phyloP scores from a whole-genome alignment of 768 basidiomycete genomes.

The Mycena polygramma region DNA sequence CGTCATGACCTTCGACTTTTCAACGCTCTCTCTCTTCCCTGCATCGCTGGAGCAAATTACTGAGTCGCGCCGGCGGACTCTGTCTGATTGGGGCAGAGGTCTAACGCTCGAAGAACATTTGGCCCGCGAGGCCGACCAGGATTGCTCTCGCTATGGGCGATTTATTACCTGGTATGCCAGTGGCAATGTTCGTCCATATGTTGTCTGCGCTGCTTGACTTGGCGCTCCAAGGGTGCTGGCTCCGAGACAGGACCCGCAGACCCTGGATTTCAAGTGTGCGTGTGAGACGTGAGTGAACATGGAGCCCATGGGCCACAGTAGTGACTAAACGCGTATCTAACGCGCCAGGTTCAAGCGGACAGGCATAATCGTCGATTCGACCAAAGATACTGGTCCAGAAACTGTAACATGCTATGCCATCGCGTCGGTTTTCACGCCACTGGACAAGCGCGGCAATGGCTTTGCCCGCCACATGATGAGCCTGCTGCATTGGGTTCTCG shows the following conservation, averaged over 20 bases:
- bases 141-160: constrained; percentile 59
- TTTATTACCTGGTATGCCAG: constrained; percentile 62
- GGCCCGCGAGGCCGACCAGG: constrained; percentile 54
- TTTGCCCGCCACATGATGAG: constrained; percentile 76
- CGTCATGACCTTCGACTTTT: constrained; percentile 44
- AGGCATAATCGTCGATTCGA: constrained; percentile 42
- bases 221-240: constrained; percentile 65
- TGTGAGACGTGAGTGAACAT: constrained; percentile 68
- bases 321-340: constrained; percentile 8
- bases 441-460: constrained; percentile 62
- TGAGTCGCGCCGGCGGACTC: constrained; percentile 55
- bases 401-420: constrained; percentile 63
- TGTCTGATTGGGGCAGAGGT: constrained; percentile 58
- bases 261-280: constrained; percentile 69
- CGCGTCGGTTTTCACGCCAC: constrained; percentile 70
- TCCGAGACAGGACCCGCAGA: constrained; percentile 61
- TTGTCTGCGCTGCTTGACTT: neutral
- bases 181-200: neutral
- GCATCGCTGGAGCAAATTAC: constrained; percentile 62
- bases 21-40: constrained; percentile 57
- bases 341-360: constrained; percentile 47
- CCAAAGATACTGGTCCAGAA: constrained; percentile 37
- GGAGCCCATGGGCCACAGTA: neutral
- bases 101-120: constrained; percentile 61
- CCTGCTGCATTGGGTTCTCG: constrained; percentile 69